Base-by-base conservation (phyloP, 1,284 basidiomycete species). In the Cryptococcus hybrid region DNA sequence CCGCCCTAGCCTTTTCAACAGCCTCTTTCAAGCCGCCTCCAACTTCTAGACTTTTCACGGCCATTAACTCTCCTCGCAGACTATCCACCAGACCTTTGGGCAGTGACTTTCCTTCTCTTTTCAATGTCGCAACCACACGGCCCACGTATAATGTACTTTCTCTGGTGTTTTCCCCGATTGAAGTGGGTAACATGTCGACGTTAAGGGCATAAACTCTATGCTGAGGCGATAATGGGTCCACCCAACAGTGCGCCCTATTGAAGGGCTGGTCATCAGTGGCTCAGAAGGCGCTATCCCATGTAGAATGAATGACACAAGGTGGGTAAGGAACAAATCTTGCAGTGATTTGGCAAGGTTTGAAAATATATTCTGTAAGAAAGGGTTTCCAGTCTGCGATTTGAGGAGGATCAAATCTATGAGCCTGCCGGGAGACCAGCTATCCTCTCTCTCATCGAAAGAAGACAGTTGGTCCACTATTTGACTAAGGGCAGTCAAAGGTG, bases 141-240 rank as follows among this genome's bases (percentile, higher is more conserved):
- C 92, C 92, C 39, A 94, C 84, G 70, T 94, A 94, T 2, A 85
- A 78, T 55, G 95, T 90, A 6, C 90, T 90, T 57, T 91, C 88
- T 57, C 83, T 83, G 5, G 89, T 85, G 49, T 86, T 84, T 2
- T 77, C 65, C 1, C 87, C 86, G 18, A 94, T 82, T 57, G 87
- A 88, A 0, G 84, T 82, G 0, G 92, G 92, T 49, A 91, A 82
- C 2, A 88, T 81, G 1, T 85, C 86, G 1, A 85, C 82, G 53
- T 86, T 73, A n/a, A 81, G 73, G 6, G 51, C 51, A 65, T 80
- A 79, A 7, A 72, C 59, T 15, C 69, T 56, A 53, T 71, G 68
- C 37, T 63, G 69, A 0, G 69, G 67, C 12, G 64, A 66, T 13
- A 64, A 54, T 0, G 70, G 66, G 49, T 68, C 46, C 85, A 82